Base-by-base conservation (phyloP, 2,329 filamentous ascomycete genomes). In the Xylariaceae sp. region DNA sequence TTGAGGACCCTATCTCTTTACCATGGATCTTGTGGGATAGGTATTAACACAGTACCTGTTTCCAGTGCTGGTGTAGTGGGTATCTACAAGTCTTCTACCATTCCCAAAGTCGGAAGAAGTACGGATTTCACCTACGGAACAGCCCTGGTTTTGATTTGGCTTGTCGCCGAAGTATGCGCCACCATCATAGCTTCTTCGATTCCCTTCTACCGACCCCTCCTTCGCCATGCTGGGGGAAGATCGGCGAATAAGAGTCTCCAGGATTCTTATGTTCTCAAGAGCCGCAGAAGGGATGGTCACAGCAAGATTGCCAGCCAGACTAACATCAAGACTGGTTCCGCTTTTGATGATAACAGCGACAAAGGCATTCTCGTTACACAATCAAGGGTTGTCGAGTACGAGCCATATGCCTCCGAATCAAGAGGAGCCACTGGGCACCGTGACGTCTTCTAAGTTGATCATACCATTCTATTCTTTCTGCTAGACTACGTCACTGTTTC, bases 121-220 rank as follows among this genome's bases (percentile, higher is more conserved):
- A 20, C 42, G 17, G 42, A 44, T 36, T 44, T 44, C 35, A 20
- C 42, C n/a, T 39, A 40, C 35, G 42, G 42, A 4, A 44, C 42
- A 21, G 14, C 42, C 23, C 16, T 44, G 4, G 34, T 40, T 14
- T 21, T 44, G n/a, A 44, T 44, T 34, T 44, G 42, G 42, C 35
- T 44, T 4, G 42, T 39, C 4, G 42, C 42, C 42, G 42, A 44
- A 29, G 42, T 44, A n/a, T 25, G 21, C 10, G 42, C 42, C 4
- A 44, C 42, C 35, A 39, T 44, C 33, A 32, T 44, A 23, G 42
- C 42, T 1, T 35, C 34, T 35, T 44, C 42, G 11, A 39, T 44
- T 11, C 42, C 42, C 16, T 44, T 44, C 42, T 44, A 38, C 42
- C 33, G 42, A 12, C 42, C 42, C n/a, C 36, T 32, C n/a, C 23